Evolutionary conservation across 108 stramenopile species (phyloP), one percentile per base, ranked within the genome.

Genomic region (Pseudonitzschia multiseries): DNA sequence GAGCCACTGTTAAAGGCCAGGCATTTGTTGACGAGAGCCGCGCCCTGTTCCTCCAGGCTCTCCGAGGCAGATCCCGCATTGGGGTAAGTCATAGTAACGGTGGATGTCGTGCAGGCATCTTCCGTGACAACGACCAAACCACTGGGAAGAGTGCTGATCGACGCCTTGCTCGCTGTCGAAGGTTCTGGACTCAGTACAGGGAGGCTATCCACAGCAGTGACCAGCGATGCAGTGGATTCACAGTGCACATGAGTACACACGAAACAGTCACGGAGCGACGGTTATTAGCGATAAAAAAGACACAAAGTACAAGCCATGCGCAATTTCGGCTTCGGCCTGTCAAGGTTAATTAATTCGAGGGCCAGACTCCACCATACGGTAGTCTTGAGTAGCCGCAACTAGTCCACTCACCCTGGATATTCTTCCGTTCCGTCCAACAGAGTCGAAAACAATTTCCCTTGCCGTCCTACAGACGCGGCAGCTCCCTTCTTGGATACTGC

Each of bases 71-170:
- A 94, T 52, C 93, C 93, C 17, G 87, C 93, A 70, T 85, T 88
- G 54, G 93, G 93, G 78, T 77, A 94, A 26, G 93, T 94, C 65
- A 94, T 88, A 54, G 89, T 79, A 41, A 94, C 85, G 43, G 93
- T 94, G 65, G 84, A 84, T 22, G 89, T 87, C 8, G 89, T 68
- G 44, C 87, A 79, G 24, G 90, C 87, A 80, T 82, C 79, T 72
- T 94, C 93, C 33, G 93, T 86, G 32, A 89, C 87, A 52, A 94
- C 85, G 10, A 85, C 84, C 43, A 94, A 79, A 14, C 93, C 93
- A 67, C 70, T 85, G 69, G 89, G 71, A 65, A 94, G 86, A 26
- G 88, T 90, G 60, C 86, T 89, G 20, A 90, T 84, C 28, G 87
- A 89, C 17, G 88, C 77, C 50, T 72, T 57, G 32, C 83, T 87